Conservation (phyloP, 1,284 basidiomycete species). For the Ustilago trichophora region DNA sequence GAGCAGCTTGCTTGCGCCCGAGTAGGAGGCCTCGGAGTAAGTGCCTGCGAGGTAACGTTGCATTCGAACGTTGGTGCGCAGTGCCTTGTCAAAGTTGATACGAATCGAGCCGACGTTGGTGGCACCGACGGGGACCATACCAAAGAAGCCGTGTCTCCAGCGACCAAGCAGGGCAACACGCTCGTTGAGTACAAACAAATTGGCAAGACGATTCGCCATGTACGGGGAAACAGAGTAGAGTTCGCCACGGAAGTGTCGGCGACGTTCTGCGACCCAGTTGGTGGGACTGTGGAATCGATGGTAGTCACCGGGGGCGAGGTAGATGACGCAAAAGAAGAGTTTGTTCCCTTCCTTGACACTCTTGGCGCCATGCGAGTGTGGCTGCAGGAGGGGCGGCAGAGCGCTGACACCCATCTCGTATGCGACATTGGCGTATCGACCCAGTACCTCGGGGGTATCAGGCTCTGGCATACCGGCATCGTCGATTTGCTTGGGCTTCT, state of each 20-base stretch:
- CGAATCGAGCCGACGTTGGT: constrained; percentile 97
- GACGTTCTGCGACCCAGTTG: constrained; percentile 94
- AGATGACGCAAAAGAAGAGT: constrained; percentile 92
- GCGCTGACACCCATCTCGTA: constrained; percentile 64
- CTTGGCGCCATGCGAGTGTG: constrained; percentile 50
- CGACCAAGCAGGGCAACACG: constrained; percentile 94
- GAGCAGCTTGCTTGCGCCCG: constrained; percentile 70
- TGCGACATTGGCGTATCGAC: constrained; percentile 63
- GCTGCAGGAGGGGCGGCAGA: constrained; percentile 58
- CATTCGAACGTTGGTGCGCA: constrained; percentile 65
- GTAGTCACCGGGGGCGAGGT: constrained; percentile 98
- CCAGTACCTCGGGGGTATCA: constrained; percentile 63
- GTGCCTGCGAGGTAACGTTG: constrained; percentile 73
- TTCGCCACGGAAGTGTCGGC: constrained; percentile 95
- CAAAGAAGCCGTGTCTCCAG: constrained; percentile 95
- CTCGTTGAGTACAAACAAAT: constrained; percentile 96
- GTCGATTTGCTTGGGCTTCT: constrained; percentile 51
- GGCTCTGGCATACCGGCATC: constrained; percentile 63
- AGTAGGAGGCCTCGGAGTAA: constrained; percentile 81
- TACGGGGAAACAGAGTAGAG: constrained; percentile 96
- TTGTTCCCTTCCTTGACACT: constrained; percentile 73
- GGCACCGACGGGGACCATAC: constrained; percentile 96
- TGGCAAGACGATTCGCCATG: constrained; percentile 88
- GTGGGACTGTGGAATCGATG: constrained; percentile 96
- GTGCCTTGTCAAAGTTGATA: constrained; percentile 91